Evolutionary conservation across 495 filamentous ascomycete species (phyloP), one percentile per base, ranked within the genome.

Genomic region (Amniculicola lignicola): DNA sequence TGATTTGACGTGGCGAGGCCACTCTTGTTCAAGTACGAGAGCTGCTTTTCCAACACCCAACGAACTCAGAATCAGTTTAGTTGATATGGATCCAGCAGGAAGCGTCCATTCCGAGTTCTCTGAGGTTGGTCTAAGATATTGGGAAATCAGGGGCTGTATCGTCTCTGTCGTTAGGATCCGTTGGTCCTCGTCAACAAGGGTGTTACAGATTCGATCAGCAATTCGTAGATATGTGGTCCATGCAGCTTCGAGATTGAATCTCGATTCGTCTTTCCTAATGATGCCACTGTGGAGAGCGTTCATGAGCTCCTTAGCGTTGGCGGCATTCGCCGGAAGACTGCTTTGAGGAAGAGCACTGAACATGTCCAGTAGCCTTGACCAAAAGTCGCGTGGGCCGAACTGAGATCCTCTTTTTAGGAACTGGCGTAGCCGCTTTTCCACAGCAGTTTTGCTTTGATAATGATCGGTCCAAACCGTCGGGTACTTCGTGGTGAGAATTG

Each of bases 351-450:
- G 66, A 0, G 66, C 63, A 9, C 72, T 63, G 28, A 96, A 63
- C 1, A 96, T 65, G 21, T 71, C 72, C 36, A 75, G 71, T 29
- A 95, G 58, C 2, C 79, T 78, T 14, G 70, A 61, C 93, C 93
- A 98, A 66, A 82, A 95, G 3, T 78, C 78, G 2, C 75, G 69
- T 2, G 80, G 70, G 10, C 85, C 82, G 6, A 80, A 81, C 60
- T 95, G 86, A 1, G 91, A 94, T 39, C 94, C 93, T 62, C 83
- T 83, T 50, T 85, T 81, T n/a, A 96, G 73, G 61, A 94, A 94
- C 16, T 80, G 75, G 27, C 75, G 78, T 2, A 98, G 63, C 23
- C 82, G 76, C 25, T 79, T 77, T 0, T 82, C 71, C 0, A 84
- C 77, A 22, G 84, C 74, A 35, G 82, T 86, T 65, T 90, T 92